Percentiles rank a stretch among this genome's conserved stretches.
These are phyloP conservation scores for Pouteria glomerata DNA, from an alignment of 148 eudicot genomes.

Conservation along the genomic window DNA sequence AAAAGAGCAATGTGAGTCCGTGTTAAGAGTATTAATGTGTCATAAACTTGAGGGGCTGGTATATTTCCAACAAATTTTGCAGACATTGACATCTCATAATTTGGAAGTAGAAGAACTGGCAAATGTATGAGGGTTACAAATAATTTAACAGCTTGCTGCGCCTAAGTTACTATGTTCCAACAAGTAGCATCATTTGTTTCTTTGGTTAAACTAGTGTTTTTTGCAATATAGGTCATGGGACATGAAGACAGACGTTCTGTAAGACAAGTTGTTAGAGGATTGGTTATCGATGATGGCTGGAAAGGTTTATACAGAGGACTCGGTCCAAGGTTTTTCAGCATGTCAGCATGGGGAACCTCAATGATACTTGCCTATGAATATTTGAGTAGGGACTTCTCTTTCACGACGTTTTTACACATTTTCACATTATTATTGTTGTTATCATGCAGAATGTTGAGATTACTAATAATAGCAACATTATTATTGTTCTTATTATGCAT, in stretches of 20 bases:
- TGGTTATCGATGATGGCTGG: conserved; percentile 91
- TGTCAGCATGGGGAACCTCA: conserved; percentile 99
- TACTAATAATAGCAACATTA: too few relatives aligned
- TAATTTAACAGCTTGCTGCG: background rate
- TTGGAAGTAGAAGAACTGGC: too few relatives aligned
- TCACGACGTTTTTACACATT: background rate
- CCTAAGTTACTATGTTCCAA: conserved; percentile 1
- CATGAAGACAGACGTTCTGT: conserved; percentile 53
- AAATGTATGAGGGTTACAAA: too few relatives aligned
- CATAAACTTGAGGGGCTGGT: too few relatives aligned
- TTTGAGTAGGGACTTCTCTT: conserved; percentile 54
- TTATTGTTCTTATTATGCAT: too few relatives aligned
- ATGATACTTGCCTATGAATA: conserved; percentile 95
- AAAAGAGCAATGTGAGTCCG: too few relatives aligned
- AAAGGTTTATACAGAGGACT: conserved; percentile 88
- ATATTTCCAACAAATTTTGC: too few relatives aligned
- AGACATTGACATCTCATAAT: too few relatives aligned
- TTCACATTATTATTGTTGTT: background rate
- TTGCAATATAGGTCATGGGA: conserved; percentile 53
- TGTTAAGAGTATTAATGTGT: too few relatives aligned
- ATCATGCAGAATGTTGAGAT: background rate
- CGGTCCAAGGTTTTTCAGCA: conserved; percentile 96
- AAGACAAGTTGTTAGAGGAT: conserved; percentile 65
- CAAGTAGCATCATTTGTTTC: background rate
- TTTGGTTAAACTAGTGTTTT: background rate